Base-by-base conservation (phyloP, 1,284 basidiomycete genomes). In the Boletellus dicymbophilus region DNA sequence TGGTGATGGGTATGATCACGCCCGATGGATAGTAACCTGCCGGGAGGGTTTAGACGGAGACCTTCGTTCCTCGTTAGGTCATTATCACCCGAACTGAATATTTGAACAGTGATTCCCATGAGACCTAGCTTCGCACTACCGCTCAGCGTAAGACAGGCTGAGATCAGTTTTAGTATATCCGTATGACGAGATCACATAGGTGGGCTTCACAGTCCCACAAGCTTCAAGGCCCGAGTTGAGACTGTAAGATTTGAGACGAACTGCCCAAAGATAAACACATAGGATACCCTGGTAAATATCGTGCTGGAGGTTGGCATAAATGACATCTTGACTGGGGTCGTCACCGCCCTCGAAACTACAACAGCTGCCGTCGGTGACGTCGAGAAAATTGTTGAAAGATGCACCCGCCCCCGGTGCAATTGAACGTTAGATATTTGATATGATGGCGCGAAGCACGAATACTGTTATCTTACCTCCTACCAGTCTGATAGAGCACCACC, bases 281-380 rank as follows among this genome's bases (percentile, higher is more conserved):
- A n/a, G n/a, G n/a, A 16, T 42, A 58, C 62, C 58, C 0, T 1
- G 21, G 41, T 59, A 84, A 16, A 81, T 79, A 21, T 75, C 77
- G 4, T 68, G 66, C 8, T 57, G 43, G 3, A 67, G 52, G 57
- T 84, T 80, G 0, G 82, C 82, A 54, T 83, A 85, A 37, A 76
- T 70, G 4, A 69, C 71, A 55, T 84, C 76, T 49, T 66, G 53
- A 1, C 27, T 58, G 8, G 74, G 75, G 58, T 82, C 77, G 43
- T 86, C 81, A 3, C 82, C 81, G 2, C 82, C 83, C 45, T 82
- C 77, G 46, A 78, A 84, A 0, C 75, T 77, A 57, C 85, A 87
- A 66, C 76, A 88, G 0, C 73, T 72, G 0, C 66, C 72, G 37
- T 80, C 79, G 18, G 76, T 63, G 8, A 73, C 72, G 45, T 79